These are phyloP conservation scores for Telfairia occidentalis DNA, from an alignment of 331 rosid species.

Conservation along the genomic window DNA sequence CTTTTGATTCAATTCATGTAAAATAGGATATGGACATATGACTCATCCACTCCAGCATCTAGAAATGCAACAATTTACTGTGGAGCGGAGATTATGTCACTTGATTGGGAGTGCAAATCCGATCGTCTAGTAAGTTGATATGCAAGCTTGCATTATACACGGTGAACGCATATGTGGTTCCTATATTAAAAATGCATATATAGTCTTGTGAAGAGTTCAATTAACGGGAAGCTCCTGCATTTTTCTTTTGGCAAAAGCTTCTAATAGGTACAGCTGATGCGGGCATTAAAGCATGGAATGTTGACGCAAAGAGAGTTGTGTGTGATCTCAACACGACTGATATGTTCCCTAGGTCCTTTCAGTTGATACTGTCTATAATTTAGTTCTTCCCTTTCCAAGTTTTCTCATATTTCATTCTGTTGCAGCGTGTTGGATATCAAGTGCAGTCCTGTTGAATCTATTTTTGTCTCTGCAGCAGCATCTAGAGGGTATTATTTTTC, in stretches of 20 bases:
- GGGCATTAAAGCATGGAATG: conserved; percentile 96
- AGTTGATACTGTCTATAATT: not conserved
- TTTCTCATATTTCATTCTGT: conserved; percentile 15
- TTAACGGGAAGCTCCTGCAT: conserved; percentile 15
- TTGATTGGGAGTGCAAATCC: conserved; percentile 97
- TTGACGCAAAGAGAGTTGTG: conserved; percentile 91
- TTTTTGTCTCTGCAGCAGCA: conserved; percentile 91
- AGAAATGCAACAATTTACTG: conserved; percentile 96
- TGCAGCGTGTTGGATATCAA: conserved; percentile 87
- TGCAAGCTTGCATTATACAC: not conserved
- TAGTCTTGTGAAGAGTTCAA: not conserved
- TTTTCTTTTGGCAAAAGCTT: conserved; percentile 58
- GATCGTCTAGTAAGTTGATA: conserved; percentile 75
- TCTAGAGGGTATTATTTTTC: conserved; percentile 55
- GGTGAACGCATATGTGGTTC: not conserved
- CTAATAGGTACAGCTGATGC: conserved; percentile 88
- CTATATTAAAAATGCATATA: not conserved
- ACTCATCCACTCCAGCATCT: conserved; percentile 69
- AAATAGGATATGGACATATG: conserved; percentile 88
- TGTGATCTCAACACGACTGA: conserved; percentile 80
- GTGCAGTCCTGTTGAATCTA: conserved; percentile 94
- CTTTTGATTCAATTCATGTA: conserved; percentile 2
- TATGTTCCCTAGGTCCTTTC: conserved; percentile 70
- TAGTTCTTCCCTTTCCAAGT: conserved; percentile 9
- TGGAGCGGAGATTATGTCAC: conserved; percentile 80